These are phyloP conservation scores for Entoloma clypeatum DNA, from an alignment of 1,284 basidiomycete species.

Conservation along the genomic window DNA sequence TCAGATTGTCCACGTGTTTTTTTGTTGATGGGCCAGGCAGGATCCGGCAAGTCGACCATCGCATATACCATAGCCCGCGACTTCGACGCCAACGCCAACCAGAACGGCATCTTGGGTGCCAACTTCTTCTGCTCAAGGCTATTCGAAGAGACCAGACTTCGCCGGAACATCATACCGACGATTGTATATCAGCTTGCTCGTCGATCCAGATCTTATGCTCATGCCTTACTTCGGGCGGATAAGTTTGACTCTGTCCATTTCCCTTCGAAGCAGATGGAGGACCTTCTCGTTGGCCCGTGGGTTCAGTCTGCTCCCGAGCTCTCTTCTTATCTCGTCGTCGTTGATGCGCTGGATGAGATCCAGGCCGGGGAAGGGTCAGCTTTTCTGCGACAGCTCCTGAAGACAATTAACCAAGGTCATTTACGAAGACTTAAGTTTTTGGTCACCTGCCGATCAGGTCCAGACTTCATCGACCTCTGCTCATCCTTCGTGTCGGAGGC, in stretches of 20 bases:
- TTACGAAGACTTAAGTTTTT: conserved; percentile 21
- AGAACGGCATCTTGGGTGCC: conserved; percentile 7
- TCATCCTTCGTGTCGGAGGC: neutral
- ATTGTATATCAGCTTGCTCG: conserved; percentile 18
- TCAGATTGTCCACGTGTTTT: conserved; percentile 11
- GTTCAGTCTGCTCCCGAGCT: conserved; percentile 5
- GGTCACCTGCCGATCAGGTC: conserved; percentile 21
- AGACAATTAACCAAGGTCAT: conserved; percentile 8
- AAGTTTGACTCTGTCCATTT: conserved; percentile 9
- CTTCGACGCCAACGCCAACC: conserved; percentile 2
- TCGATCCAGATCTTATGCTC: conserved; percentile 12
- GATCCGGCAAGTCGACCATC: conserved; percentile 18
- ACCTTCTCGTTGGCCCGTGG: conserved; percentile 17
- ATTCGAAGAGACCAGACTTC: conserved; percentile 8
- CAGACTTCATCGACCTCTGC: conserved; percentile 4
- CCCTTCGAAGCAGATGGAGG: conserved; percentile 8
- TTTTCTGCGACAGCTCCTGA: conserved; percentile 12
- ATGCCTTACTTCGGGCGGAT: conserved; percentile 7
- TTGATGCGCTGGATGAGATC: too few species aligned
- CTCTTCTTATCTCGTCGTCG: too few species aligned
- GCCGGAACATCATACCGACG: conserved; percentile 14
- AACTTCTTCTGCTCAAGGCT: conserved; percentile 16
- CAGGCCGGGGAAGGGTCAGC: conserved; percentile 1
- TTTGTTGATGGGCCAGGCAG: conserved; percentile 17
- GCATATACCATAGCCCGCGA: conserved; percentile 12